Conservation (phyloP, 2,329 filamentous ascomycete species). For the Aspergillus pseudoviridinutans region DNA sequence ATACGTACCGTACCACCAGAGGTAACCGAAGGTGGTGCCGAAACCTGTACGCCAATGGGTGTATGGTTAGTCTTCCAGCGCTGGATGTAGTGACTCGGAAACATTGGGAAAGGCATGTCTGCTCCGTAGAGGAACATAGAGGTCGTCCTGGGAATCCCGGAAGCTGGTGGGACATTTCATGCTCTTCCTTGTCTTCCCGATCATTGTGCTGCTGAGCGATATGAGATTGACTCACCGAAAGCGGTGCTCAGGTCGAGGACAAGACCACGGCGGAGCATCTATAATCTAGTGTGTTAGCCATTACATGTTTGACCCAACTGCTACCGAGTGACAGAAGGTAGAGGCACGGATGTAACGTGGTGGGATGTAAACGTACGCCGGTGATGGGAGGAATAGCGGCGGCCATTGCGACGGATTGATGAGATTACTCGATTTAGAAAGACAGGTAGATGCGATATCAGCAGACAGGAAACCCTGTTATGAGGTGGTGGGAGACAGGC, state of each 20-base stretch:
- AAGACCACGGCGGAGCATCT: constrained; percentile 64
- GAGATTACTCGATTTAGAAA: constrained; percentile 12
- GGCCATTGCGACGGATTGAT: constrained; percentile 35
- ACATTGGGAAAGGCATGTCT: neutral
- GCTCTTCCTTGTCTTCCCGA: neutral
- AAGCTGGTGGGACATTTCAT: neutral
- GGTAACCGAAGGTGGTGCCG: constrained; percentile 59
- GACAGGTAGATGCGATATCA: constrained; percentile 4
- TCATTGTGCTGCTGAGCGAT: neutral
- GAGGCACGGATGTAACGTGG: constrained; percentile 11
- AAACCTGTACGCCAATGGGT: constrained; percentile 46
- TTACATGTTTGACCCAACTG: neutral
- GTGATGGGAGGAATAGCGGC: constrained; percentile 43
- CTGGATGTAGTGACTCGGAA: neutral
- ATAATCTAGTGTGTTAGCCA: constrained; percentile 3
- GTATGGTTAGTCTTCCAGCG: constrained; percentile 11
- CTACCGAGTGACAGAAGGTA: neutral
- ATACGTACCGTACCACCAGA: constrained; percentile 63
- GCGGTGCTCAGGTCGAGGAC: constrained; percentile 65
- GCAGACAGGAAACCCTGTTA: constrained; percentile 22
- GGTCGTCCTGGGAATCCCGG: neutral
- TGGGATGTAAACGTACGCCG: constrained; percentile 39
- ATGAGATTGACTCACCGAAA: constrained; percentile 51
- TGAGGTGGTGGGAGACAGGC: constrained; percentile 16
- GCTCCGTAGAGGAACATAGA: neutral